Evolutionary conservation across 441 rosid genomes (phyloP).

Genomic region (Syzygium syzygioides): DNA sequence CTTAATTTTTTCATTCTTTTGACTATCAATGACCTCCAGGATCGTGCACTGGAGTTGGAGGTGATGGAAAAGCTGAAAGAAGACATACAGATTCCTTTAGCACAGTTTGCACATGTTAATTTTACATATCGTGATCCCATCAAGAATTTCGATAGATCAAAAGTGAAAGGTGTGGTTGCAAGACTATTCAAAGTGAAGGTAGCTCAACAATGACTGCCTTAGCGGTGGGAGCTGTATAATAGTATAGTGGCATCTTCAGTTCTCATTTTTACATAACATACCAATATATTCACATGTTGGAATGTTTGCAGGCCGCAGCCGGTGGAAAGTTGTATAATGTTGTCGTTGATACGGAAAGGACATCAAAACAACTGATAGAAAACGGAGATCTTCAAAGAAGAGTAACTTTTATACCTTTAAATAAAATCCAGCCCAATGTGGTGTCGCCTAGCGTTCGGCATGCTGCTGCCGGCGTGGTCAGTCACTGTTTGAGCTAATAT

Average conservation of each 20-base stretch:
- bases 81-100: conserved; percentile 59
- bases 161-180: conserved; percentile 97
- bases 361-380: conserved; percentile 91
- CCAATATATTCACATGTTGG: neutral
- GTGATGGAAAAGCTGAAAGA: conserved; percentile 72
- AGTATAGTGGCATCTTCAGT: conserved; percentile 5
- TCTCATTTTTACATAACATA: neutral
- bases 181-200: conserved; percentile 80
- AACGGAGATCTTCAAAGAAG: conserved; percentile 89
- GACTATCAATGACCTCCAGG: conserved; percentile 30
- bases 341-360: conserved; percentile 88
- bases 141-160: conserved; percentile 81
- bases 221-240: conserved; percentile 50
- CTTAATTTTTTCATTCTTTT: neutral
- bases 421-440: conserved; percentile 67
- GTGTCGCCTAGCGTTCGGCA: conserved; percentile 66
- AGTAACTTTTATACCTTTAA: conserved; percentile 91
- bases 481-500: conserved; percentile 18
- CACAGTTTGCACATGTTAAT: conserved; percentile 75
- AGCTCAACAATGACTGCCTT: conserved; percentile 78
- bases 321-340: conserved; percentile 93
- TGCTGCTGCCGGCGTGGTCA: conserved; percentile 73
- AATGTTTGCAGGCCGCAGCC: conserved; percentile 69
- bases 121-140: conserved; percentile 82
- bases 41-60: conserved; percentile 65